Base-by-base conservation (phyloP, 2,329 filamentous ascomycete species). In the Cordyceps javanica region DNA sequence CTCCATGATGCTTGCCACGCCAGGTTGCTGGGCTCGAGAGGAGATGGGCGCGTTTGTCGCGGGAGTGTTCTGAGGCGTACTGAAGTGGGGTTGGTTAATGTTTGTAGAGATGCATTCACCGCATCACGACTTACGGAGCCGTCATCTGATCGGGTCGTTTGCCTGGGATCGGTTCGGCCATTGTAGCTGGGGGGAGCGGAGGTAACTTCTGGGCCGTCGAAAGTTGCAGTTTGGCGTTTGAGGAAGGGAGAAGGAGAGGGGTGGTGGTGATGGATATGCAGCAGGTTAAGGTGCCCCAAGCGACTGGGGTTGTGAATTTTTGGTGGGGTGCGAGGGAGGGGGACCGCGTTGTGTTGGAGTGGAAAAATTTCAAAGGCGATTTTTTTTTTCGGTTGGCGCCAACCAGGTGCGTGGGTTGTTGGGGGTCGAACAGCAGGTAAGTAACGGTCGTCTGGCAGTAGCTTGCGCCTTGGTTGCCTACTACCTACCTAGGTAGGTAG, bases 21-120 rank as follows among this genome's bases (percentile, higher is more conserved):
- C 90, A 62, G 94, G 94, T 77, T 96, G 91, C 78, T 96, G 91
- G 66, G 95, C 94, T 76, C 94, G 93, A 62, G 93, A 97, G 55
- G 92, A 96, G 77, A 99, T 97, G 64, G 94, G 94, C 65, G 95
- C 94, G 79, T 93, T 92, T 77, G 86, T 91, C 65, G 91, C 89
- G 66, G 94, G 94, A 58, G 94, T 99, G 81, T 99, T 99, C 78
- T 99, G 94, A 70, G 94, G 94, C 70, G 94, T 99, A 69, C 94
- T 97, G 75, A 67, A 67, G 67, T 69, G 69, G 70, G 72, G 70
- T 70, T 73, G 72, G 66, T 73, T 68, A 71, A 70, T 63, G 69
- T 72, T 68, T 69, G 70, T 62, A 69, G 69, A 65, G 61, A 63
- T 60, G 57, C 52, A 53, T 57, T 58, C 59, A 61, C 57, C 53